Conservation (phyloP, 2,329 filamentous ascomycete species). For the Scedosporium aurantiacum region DNA sequence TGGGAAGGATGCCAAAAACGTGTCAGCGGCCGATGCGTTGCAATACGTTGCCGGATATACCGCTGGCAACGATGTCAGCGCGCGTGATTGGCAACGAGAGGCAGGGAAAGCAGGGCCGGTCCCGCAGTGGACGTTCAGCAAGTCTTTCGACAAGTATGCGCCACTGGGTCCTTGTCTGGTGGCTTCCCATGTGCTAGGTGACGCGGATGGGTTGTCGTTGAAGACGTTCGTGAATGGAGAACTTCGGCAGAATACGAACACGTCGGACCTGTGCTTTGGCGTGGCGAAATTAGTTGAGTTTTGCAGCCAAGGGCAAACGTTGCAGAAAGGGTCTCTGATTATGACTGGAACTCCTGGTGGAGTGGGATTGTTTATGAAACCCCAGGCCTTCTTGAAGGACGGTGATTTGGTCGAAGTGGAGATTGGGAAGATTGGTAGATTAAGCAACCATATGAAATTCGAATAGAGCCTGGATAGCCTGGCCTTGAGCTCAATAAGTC, state of each 20-base stretch:
- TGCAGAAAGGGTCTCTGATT: slow-evolving; percentile 32
- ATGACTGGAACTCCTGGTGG: slow-evolving; percentile 30
- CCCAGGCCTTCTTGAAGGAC: slow-evolving; percentile 20
- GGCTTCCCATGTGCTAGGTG: slow-evolving; percentile 14
- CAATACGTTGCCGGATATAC: slow-evolving; percentile 46
- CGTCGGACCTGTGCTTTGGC: slow-evolving; percentile 32
- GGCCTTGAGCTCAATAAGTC: no score
- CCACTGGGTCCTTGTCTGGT: slow-evolving; percentile 33
- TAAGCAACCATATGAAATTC: slow-evolving; percentile 1
- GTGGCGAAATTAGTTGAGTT: slow-evolving; percentile 27
- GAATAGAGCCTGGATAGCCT: neutral
- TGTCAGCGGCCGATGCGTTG: slow-evolving; percentile 32
- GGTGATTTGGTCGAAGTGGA: slow-evolving; percentile 24
- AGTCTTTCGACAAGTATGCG: slow-evolving; percentile 37
- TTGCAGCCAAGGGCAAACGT: slow-evolving; percentile 27
- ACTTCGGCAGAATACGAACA: slow-evolving; percentile 29
- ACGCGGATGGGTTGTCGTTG: slow-evolving; percentile 30
- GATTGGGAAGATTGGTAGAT: slow-evolving; percentile 18
- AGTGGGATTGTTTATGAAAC: slow-evolving; percentile 26
- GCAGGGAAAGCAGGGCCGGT: slow-evolving; percentile 53
- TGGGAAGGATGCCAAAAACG: slow-evolving; percentile 33
- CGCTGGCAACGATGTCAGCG: slow-evolving; percentile 41
- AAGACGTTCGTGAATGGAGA: slow-evolving; percentile 32
- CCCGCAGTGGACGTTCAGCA: slow-evolving; percentile 37
- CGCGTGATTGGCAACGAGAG: slow-evolving; percentile 45